Conservation (phyloP, 108 stramenopile species). For the Nitzschia inconspicua region DNA sequence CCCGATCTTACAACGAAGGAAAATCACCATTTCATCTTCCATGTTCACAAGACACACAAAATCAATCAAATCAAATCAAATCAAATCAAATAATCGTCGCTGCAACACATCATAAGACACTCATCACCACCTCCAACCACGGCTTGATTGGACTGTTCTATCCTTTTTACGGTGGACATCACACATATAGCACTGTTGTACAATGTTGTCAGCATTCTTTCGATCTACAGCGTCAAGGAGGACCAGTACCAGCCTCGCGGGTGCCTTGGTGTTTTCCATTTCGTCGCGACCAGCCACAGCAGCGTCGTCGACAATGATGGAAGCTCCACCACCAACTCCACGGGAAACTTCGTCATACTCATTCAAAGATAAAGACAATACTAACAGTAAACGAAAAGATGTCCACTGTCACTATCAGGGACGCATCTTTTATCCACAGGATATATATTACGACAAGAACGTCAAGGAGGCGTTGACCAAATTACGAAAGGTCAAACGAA, state of each 20-base stretch:
- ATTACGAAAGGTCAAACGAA: slow-evolving; percentile 24
- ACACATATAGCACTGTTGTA: neutral
- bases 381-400: neutral
- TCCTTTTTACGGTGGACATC: neutral
- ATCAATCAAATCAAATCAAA: too few species aligned
- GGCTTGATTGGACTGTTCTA: neutral
- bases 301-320: slow-evolving; percentile 3
- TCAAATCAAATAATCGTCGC: too few species aligned
- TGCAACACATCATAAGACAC: neutral
- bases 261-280: neutral
- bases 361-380: neutral
- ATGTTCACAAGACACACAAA: too few species aligned
- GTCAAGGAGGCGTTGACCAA: slow-evolving; percentile 39
- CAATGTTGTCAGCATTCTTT: neutral
- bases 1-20: too few species aligned
- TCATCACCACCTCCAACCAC: neutral
- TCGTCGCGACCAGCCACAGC: neutral
- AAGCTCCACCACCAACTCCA: slow-evolving; percentile 1
- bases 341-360: slow-evolving; percentile 1
- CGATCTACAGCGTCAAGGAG: slow-evolving; percentile 2
- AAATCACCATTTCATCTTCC: too few species aligned
- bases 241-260: neutral
- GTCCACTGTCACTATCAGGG: slow-evolving; percentile 49
- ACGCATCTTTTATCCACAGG: slow-evolving; percentile 53
- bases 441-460: slow-evolving; percentile 51